Conservation (phyloP, 331 rosid species). For the Dryas integrifolia region DNA sequence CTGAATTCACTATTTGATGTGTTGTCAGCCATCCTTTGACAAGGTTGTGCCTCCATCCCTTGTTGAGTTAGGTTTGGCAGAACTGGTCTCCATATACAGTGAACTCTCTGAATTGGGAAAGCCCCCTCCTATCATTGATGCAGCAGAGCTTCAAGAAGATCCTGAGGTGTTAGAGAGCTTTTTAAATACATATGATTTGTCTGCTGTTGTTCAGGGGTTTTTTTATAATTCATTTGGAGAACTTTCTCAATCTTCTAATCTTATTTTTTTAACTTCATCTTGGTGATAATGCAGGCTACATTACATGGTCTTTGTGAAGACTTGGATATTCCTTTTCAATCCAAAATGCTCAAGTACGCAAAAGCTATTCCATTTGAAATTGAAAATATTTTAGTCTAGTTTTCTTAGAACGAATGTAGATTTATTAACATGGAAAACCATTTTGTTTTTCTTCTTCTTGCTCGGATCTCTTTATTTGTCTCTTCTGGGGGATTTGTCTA, state of each 20-base stretch:
- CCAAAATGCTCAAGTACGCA: constrained; percentile 70
- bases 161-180: constrained; percentile 56
- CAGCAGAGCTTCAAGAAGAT: constrained; percentile 60
- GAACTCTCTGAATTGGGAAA: constrained; percentile 64
- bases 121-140: constrained; percentile 64
- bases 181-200: constrained; percentile 21
- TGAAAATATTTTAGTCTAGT: not conserved
- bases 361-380: constrained; percentile 15
- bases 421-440: not conserved
- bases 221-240: not conserved
- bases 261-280: constrained; percentile 5
- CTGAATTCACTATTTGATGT: constrained; percentile 25
- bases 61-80: constrained; percentile 64
- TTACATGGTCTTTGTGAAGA: constrained; percentile 68
- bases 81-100: constrained; percentile 53
- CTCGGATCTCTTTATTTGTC: not conserved
- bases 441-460: not conserved
- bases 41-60: constrained; percentile 68
- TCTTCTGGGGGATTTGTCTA: constrained; percentile 2
- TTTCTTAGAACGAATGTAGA: not conserved
- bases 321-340: constrained; percentile 64
- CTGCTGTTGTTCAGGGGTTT: not conserved
- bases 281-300: constrained; percentile 47
- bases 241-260: constrained; percentile 8
- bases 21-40: constrained; percentile 68